phyloP scores from a whole-genome alignment of 192 early-diverging fungal genomes.

The Paraglomus brasilianum region DNA sequence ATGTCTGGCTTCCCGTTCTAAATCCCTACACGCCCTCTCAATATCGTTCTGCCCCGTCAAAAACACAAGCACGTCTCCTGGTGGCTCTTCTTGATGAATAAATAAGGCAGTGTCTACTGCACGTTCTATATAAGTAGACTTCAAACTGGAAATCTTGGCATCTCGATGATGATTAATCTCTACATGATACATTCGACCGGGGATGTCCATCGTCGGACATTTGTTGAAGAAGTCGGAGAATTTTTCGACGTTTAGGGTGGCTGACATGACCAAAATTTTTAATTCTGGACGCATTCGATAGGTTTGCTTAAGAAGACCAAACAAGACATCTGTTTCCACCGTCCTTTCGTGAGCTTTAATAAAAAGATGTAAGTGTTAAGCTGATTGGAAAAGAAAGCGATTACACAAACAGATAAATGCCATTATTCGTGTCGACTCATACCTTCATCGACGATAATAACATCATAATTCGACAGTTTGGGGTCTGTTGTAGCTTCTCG shows the following conservation, averaged over 20 bases:
- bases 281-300: constrained; percentile 78
- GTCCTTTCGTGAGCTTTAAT: constrained; percentile 84
- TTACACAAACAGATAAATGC: not conserved
- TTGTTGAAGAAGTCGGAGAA: constrained; percentile 80
- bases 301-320: constrained; percentile 82
- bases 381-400: not conserved
- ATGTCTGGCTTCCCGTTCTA: constrained; percentile 38
- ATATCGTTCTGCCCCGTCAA: constrained; percentile 97
- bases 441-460: constrained; percentile 90
- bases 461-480: constrained; percentile 79
- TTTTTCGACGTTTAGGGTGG: constrained; percentile 77
- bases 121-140: constrained; percentile 67
- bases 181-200: constrained; percentile 65
- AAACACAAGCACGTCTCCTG: constrained; percentile 93
- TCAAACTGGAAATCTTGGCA: constrained; percentile 60
- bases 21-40: constrained; percentile 70
- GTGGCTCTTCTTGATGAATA: constrained; percentile 76
- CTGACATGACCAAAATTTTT: constrained; percentile 83
- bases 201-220: constrained; percentile 75
- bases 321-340: constrained; percentile 90
- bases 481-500: constrained; percentile 87
- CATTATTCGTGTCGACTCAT: not conserved
- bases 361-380: not conserved
- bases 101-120: constrained; percentile 74
- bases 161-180: constrained; percentile 49